Conservation (phyloP, 495 filamentous ascomycete species). For the Xylaria flabelliformis region DNA sequence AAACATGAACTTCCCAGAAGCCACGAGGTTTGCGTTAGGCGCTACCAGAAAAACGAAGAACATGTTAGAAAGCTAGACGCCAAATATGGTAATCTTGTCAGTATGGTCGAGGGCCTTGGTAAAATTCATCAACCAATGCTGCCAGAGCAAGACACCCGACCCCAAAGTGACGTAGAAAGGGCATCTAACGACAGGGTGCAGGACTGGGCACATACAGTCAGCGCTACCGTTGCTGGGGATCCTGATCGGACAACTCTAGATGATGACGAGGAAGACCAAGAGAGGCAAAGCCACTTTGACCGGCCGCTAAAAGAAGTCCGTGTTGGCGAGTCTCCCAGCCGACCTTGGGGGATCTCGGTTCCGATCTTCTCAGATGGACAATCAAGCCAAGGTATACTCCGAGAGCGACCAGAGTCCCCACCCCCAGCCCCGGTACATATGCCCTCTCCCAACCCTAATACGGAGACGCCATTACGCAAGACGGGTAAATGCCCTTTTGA, state of each 20-base stretch:
- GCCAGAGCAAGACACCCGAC: conserved; percentile 62
- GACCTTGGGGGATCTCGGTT: conserved; percentile 89
- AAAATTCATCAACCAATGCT: conserved; percentile 83
- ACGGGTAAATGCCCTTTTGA: conserved; percentile 55
- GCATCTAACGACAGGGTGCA: conserved; percentile 70
- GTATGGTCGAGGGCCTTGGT: conserved; percentile 87
- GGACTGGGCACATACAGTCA: conserved; percentile 80
- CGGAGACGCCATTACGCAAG: conserved; percentile 34
- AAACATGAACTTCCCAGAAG: conserved; percentile 91
- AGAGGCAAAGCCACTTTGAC: conserved; percentile 72
- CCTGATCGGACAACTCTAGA: conserved; percentile 43
- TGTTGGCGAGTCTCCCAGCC: conserved; percentile 85
- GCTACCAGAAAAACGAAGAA: conserved; percentile 82
- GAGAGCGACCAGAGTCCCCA: conserved; percentile 47
- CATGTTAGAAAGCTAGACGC: conserved; percentile 85
- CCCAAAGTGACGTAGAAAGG: conserved; percentile 51
- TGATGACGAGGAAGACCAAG: conserved; percentile 50
- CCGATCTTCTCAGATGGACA: conserved; percentile 57
- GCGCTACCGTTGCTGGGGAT: conserved; percentile 43
- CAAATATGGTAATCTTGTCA: conserved; percentile 87
- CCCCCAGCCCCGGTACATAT: conserved; percentile 48
- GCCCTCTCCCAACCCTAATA: conserved; percentile 36
- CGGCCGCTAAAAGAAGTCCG: conserved; percentile 81
- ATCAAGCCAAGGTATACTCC: conserved; percentile 34
- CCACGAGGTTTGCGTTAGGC: conserved; percentile 86